Conservation (phyloP, 176 grass and related monocot genomes). For the Olyra latifolia region DNA sequence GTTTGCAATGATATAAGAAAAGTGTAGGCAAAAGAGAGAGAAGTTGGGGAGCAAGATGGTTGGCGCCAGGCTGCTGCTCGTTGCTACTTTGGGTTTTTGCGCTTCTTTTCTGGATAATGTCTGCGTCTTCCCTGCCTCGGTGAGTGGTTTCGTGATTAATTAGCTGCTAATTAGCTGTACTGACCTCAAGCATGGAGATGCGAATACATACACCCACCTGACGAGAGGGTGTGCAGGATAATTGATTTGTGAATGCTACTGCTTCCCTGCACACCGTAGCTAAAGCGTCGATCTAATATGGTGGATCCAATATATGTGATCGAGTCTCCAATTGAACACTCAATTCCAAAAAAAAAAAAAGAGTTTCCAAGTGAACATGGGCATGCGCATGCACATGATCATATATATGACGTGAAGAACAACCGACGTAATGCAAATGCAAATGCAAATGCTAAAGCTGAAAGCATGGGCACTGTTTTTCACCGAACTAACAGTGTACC, state of each 20-base stretch:
- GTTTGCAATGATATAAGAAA: conserved; percentile 29
- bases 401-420: no score
- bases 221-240: background rate
- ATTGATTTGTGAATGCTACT: background rate
- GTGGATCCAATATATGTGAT: no score
- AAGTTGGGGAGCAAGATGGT: conserved; percentile 24
- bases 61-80: conserved; percentile 25
- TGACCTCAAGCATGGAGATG: background rate
- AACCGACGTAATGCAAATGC: no score
- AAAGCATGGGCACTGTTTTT: background rate
- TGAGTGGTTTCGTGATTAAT: conserved; percentile 41
- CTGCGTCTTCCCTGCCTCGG: conserved; percentile 12
- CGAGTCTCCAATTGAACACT: no score
- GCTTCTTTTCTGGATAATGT: conserved; percentile 43
- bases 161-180: conserved; percentile 7
- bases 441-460: no score
- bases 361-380: no score
- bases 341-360: no score
- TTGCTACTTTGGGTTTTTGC: conserved; percentile 26
- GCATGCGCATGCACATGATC: no score
- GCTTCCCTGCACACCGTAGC: background rate
- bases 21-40: conserved; percentile 7
- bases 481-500: background rate
- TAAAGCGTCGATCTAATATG: background rate
- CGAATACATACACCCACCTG: background rate